Evolutionary conservation across 176 grass and related monocot species (phyloP), one percentile per base, ranked within the genome.

Genomic region (Oryza brachyantha): DNA sequence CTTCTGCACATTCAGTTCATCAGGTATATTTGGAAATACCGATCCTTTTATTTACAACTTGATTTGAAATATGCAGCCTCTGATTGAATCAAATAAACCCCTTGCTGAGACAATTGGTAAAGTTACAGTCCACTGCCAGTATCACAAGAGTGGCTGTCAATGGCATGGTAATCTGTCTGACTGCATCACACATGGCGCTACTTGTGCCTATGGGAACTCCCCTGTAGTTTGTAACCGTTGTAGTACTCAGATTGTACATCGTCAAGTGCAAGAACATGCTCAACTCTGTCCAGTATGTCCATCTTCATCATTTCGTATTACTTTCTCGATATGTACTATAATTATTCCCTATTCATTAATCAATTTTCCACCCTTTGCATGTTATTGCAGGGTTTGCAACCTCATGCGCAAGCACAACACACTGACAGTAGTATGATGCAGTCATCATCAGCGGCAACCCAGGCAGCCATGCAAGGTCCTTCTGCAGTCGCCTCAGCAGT

Each of bases 211-310:
- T 86, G 96, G 96, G 55, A 95, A 99, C 65, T 95, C 88, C 4
- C 92, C 92, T 40, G 96, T 95, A 87, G 87, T 99, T 71, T 95
- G 96, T 70, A 99, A 99, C 79, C 84, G 90, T 24, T 99, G 96
- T 75, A 88, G 79, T 74, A 82, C 78, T 70, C 92, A 99, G 70
- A 99, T 99, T 85, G 81, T 99, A 74, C 92, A 99, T 75, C 85
- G 88, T 32, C 96, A 99, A 91, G 96, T 99, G 66, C 92, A 91
- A 88, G 96, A 99, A 65, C 96, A 95, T 89, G 92, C 96, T 71
- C 92, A 99, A 75, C 74, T 93, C 41, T 99, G 96, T 58, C 88
- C 88, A 81, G 96, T 99, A 89, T 85, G 92, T 46, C 13, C 43
- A 52, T n/a, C 48, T 92, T 27, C 42, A 42, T 25, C 69, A 34